Evolutionary conservation across 495 filamentous ascomycete genomes (phyloP).

Genomic region (Podospora bellae-mahoneyi): DNA sequence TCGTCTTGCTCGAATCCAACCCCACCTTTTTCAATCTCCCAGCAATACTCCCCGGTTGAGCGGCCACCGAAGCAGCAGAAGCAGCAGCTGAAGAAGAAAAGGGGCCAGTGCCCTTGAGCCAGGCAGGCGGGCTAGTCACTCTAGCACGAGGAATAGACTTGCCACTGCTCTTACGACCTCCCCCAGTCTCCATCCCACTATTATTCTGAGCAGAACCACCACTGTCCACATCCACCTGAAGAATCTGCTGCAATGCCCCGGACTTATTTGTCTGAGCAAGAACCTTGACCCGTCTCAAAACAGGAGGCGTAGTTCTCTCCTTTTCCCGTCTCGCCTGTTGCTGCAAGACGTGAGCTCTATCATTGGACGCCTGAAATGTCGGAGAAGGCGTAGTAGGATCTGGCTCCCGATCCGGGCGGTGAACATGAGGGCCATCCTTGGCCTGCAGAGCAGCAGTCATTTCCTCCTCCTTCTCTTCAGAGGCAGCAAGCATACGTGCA

Average conservation of each 20-base stretch:
- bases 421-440: background rate
- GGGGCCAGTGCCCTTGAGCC: constrained; percentile 30
- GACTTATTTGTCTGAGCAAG: constrained; percentile 13
- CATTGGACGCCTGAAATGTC: background rate
- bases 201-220: background rate
- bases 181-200: constrained; percentile 19
- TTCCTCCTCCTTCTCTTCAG: background rate
- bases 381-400: background rate
- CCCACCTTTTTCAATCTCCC: constrained; percentile 21
- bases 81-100: constrained; percentile 24
- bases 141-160: constrained; percentile 10
- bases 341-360: background rate
- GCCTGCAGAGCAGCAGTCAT: background rate
- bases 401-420: background rate
- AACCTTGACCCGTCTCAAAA: constrained; percentile 15
- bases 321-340: background rate
- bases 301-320: constrained; percentile 8
- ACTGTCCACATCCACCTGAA: constrained; percentile 15
- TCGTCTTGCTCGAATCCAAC: background rate
- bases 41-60: constrained; percentile 26
- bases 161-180: background rate
- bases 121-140: constrained; percentile 36
- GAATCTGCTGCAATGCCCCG: constrained; percentile 8
- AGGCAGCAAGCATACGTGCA: background rate
- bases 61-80: constrained; percentile 28